These are phyloP conservation scores for Solanum piurae DNA, from an alignment of 257 asterid genomes.

Conservation along the genomic window DNA sequence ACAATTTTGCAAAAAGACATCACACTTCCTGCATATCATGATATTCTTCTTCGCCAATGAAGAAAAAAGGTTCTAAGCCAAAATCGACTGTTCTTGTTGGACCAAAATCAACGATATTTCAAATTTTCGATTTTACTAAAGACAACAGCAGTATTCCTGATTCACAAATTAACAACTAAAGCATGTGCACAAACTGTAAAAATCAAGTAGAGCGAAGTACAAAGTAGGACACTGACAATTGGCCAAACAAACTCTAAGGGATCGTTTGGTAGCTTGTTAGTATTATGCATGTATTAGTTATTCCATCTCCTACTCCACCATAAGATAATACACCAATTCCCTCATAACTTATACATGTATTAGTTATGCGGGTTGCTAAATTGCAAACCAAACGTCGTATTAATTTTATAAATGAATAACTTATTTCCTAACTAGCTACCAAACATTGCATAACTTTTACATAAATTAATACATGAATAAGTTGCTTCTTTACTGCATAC, in stretches of 20 bases:
- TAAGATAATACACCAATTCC: background rate
- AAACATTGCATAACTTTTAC: background rate
- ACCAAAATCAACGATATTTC: background rate
- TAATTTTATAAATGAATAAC: background rate
- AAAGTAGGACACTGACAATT: background rate
- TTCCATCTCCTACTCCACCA: background rate
- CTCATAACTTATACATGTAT: background rate
- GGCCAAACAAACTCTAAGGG: background rate
- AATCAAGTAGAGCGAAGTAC: background rate
- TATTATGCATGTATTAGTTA: background rate
- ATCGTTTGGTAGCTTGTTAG: background rate
- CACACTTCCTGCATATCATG: background rate
- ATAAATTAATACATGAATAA: background rate
- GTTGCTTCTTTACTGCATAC: background rate
- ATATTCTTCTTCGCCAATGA: conserved; percentile 5
- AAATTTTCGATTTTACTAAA: background rate
- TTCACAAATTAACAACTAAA: background rate
- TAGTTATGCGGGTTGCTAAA: background rate
- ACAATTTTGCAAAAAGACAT: conserved; percentile 1
- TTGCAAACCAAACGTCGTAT: background rate
- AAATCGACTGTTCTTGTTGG: background rate
- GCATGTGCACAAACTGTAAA: background rate
- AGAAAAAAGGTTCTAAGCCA: background rate
- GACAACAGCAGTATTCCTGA: background rate
- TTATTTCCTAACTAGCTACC: background rate